A percentile compares a stretch with the other conserved stretches of the same genome.
Conservation (phyloP, 257 asterid species). For the Cynanchum wilfordii region DNA sequence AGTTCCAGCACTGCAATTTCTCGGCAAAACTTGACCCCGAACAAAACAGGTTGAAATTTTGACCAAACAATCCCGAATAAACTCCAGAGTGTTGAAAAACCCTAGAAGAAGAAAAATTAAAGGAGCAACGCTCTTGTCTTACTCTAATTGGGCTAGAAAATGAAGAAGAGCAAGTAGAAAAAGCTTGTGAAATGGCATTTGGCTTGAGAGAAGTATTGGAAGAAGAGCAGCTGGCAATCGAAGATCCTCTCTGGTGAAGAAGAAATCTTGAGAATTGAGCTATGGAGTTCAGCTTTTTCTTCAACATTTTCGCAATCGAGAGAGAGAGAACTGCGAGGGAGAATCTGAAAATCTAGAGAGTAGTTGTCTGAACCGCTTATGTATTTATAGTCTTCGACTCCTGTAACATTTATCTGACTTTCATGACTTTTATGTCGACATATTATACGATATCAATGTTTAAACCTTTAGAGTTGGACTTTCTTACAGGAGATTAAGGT, state of each 20-base stretch:
- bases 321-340: background rate
- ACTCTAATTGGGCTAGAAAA: constrained; percentile 10
- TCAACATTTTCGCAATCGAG: constrained; percentile 44
- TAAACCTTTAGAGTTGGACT: too few species aligned
- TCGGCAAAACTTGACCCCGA: constrained; percentile 27
- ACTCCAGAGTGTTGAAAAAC: constrained; percentile 18
- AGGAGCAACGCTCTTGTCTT: constrained; percentile 16
- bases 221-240: constrained; percentile 21
- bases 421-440: too few species aligned
- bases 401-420: too few species aligned
- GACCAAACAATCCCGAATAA: constrained; percentile 12
- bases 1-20: constrained; percentile 63
- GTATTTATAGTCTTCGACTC: constrained; percentile 20
- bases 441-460: too few species aligned
- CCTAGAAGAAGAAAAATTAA: constrained; percentile 12
- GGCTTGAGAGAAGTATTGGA: constrained; percentile 7
- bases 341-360: background rate
- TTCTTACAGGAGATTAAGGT: too few species aligned
- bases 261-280: constrained; percentile 20
- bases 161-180: constrained; percentile 20
- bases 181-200: constrained; percentile 13
- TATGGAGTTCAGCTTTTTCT: constrained; percentile 36
- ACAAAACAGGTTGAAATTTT: constrained; percentile 27
- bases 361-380: background rate
- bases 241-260: constrained; percentile 17